Evolutionary conservation across 306 rosid genomes (phyloP), one percentile per base, ranked within the genome.

Genomic region (Comarum palustre): DNA sequence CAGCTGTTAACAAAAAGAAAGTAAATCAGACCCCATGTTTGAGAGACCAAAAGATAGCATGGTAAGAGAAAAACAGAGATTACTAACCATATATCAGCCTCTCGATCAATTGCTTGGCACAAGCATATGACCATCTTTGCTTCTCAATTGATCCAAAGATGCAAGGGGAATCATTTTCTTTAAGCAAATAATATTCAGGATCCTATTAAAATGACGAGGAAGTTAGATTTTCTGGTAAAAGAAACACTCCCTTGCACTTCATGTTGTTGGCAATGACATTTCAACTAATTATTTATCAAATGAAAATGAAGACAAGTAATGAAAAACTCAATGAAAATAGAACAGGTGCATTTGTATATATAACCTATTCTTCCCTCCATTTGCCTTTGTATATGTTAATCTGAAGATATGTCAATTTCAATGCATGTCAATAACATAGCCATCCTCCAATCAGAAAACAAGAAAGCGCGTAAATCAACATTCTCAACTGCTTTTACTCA

Each of bases 91-190:
- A 93, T 52, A 93, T 69, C 75, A 93, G 88, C 93, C 96, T 90
- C 84, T 93, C 96, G 20, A 93, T 93, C 86, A 93, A 84, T 82
- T 93, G 96, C 77, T 93, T 93, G 20, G 98, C 98, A 72, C 96
- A 93, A 6, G 98, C 96, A 80, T 93, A 93, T 0, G 98, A 93
- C 98, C 98, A 93, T 71, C 98, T 86, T 72, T 93, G 96, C 89
- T 93, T 93, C 69, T 93, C 98, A 78, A 93, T 86, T 41, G 98
- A 8, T 59, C 98, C 98, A 82, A 93, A 93, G 61, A 93, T 93
- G 81, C 98, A 93, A 25, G 98, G 98, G 66, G 98, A 88, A 10
- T 71, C 66, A 74, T 93, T 90, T 83, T 93, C 98, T 66, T 86
- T 87, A 55, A 93, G 93, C 66, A 93, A 83, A 74, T 83, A 93